Conservation (phyloP, 2,329 filamentous ascomycete genomes). For the Cladosporium cucumerinum region DNA sequence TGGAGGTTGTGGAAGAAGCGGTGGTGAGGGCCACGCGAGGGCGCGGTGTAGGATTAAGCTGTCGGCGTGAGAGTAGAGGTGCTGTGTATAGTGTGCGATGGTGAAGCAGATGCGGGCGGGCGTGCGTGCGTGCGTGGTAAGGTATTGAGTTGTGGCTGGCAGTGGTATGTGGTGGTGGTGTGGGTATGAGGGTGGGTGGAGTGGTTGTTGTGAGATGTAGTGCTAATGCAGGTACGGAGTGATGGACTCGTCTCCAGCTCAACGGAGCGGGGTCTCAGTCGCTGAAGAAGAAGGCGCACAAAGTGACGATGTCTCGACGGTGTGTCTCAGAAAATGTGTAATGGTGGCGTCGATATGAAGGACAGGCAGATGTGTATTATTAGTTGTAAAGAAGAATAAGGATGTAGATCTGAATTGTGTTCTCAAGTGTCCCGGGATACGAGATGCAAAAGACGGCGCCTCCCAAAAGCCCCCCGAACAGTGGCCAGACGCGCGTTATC, state of each 20-base stretch:
- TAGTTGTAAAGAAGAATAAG: background rate
- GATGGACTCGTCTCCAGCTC: constrained; percentile 6
- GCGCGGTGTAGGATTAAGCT: background rate
- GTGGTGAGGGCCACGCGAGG: background rate
- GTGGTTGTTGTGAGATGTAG: constrained; percentile 2
- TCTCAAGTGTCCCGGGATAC: background rate
- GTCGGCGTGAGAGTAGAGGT: background rate
- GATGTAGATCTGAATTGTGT: background rate
- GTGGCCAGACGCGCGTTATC: background rate
- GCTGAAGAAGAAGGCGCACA: background rate
- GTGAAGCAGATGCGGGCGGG: background rate
- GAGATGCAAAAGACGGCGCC: background rate
- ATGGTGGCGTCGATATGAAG: background rate
- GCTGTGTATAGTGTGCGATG: background rate
- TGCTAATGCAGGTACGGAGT: constrained; percentile 11
- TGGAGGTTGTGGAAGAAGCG: background rate
- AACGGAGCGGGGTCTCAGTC: constrained; percentile 2
- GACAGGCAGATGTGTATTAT: background rate
- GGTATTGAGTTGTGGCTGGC: background rate
- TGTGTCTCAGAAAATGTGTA: background rate
- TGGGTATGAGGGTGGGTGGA: too few relatives aligned
- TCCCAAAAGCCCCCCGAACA: background rate
- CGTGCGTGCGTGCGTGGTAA: background rate
- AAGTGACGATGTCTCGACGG: background rate
- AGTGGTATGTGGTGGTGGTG: background rate